Base-by-base conservation (phyloP, 805 yeast genomes). In the Metschnikowia similis region DNA sequence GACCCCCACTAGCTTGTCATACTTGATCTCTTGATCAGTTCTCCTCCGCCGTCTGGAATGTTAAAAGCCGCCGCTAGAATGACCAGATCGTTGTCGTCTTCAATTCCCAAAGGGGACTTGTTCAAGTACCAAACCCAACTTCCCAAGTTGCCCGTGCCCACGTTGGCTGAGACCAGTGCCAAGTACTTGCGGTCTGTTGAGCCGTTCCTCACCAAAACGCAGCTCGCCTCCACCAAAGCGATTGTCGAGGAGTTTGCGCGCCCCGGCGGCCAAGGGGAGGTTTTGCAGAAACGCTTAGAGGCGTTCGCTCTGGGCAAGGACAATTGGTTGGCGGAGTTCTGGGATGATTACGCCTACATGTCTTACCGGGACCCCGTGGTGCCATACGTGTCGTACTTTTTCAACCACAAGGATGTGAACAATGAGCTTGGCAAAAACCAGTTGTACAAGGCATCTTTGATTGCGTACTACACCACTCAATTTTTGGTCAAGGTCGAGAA, bases 261-360 rank as follows among this genome's bases (percentile, higher is more conserved):
- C 29, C 70, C 83, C 28, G 81, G 82, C 35, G 89, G 89, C 7
- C 72, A 74, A 41, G 89, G 94, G 14, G 82, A 81, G 48, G 70
- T 65, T 31, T 77, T 92, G 54, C 98, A 92, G 65, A 56, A 73
- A 49, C 78, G 91, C 52, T 76, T 92, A 47, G 62, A 67, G 35
- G 71, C 76, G 27, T 81, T 82, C 57, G 84, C 92, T 29, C 59
- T 69, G 30, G 77, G 69, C 47, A 80, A 81, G 54, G 84, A 89
- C 64, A 92, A 92, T 67, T 92, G 99, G 99, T 76, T 92, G 61
- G 80, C 87, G 42, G 85, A 81, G 52, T 89, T 85, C 78, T 92
- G 99, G 99, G 96, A 92, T 67, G 86, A 87, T 60, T 88, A 87
- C 58, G 96, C 97, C 17, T 92, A 92, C 70, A 75, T 92, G 74